Percentiles rank a stretch among this genome's conserved stretches.
phyloP scores from a whole-genome alignment of 176 grass and related monocot genomes.

The Oryza australiensis region DNA sequence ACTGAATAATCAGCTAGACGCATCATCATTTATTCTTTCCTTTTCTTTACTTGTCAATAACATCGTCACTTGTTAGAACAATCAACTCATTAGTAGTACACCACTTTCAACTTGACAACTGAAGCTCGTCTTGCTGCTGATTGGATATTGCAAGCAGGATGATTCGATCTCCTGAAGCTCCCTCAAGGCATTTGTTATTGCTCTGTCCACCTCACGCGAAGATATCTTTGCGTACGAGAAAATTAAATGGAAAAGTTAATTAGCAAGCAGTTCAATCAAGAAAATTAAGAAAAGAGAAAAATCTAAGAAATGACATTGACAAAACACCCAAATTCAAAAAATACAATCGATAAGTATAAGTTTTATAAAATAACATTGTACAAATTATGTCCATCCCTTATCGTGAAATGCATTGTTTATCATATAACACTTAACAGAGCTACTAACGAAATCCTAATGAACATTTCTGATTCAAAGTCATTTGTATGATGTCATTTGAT shows the following conservation, averaged over 20 bases:
- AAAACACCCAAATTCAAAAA: no score
- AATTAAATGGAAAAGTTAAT: neutral
- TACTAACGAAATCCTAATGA: no score
- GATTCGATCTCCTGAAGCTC: conserved; percentile 9
- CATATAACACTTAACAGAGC: no score
- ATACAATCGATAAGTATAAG: no score
- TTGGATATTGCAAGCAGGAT: neutral
- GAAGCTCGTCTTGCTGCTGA: neutral
- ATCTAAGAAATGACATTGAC: no score
- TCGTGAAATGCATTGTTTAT: no score
- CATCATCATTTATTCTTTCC: no score
- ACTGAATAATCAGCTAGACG: no score
- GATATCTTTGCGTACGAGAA: conserved; percentile 8
- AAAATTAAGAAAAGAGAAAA: neutral
- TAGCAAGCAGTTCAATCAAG: neutral
- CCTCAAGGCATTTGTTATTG: conserved; percentile 31
- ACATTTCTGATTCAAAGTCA: no score
- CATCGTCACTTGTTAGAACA: neutral
- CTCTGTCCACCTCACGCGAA: conserved; percentile 14
- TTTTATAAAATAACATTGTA: no score
- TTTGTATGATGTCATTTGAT: no score
- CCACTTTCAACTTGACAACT: conserved; percentile 32
- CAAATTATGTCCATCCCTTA: no score
- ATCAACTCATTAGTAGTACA: neutral
- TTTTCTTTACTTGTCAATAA: neutral